Conservation (phyloP, 495 filamentous ascomycete species). For the Neurospora terricola region DNA sequence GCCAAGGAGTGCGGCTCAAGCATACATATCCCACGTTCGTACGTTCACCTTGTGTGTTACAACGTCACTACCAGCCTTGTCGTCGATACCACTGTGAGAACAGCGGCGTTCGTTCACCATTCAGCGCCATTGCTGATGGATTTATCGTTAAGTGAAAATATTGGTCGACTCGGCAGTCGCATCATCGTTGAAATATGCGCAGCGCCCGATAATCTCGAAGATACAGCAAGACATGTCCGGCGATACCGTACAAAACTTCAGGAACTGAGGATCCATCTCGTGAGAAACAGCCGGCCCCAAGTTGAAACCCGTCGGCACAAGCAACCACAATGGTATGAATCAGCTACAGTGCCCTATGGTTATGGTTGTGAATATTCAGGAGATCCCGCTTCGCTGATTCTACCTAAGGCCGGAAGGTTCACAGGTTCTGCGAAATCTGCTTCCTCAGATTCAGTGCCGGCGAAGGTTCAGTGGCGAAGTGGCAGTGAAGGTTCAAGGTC, state of each 20-base stretch:
- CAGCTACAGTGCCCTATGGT: background rate
- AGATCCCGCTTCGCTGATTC: background rate
- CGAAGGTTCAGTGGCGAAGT: background rate
- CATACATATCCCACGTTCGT: background rate
- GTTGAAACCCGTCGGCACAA: background rate
- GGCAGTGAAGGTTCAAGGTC: background rate
- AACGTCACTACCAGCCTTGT: background rate
- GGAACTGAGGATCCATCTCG: background rate
- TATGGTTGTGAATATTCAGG: background rate
- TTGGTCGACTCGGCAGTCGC: background rate
- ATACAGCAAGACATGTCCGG: background rate
- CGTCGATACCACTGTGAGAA: background rate
- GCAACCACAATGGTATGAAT: background rate
- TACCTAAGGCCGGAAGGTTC: background rate
- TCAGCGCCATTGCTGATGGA: background rate
- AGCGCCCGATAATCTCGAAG: background rate
- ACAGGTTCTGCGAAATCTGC: background rate
- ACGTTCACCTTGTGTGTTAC: background rate
- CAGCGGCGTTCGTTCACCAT: background rate
- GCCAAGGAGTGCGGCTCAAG: background rate
- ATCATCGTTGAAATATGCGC: background rate
- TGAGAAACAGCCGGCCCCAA: background rate
- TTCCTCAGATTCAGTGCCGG: background rate
- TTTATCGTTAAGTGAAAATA: background rate
- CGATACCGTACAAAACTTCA: background rate